Evolutionary conservation across 2,329 filamentous ascomycete species (phyloP).

Genomic region (Aphanoascus verrucosus): DNA sequence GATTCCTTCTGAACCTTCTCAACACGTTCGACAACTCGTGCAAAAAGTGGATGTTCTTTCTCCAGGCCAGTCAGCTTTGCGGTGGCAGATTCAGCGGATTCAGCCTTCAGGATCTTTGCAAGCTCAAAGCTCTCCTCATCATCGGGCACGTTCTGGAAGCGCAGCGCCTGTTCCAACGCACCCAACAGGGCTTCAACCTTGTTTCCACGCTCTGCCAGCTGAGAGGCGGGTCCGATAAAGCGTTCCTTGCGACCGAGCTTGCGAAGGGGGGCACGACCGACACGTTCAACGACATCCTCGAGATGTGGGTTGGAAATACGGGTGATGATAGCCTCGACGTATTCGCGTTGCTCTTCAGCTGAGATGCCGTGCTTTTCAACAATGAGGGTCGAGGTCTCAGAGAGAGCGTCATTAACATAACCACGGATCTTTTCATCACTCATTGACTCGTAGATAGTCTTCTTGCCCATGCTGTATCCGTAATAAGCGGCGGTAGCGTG

Average conservation of each 20-base stretch:
- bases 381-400: conserved; percentile 79
- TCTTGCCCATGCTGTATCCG: conserved; percentile 75
- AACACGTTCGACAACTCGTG: conserved; percentile 64
- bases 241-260: conserved; percentile 94
- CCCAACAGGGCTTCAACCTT: conserved; percentile 63
- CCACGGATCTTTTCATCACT: conserved; percentile 67
- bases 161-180: conserved; percentile 81
- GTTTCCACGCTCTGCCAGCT: conserved; percentile 72
- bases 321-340: conserved; percentile 82
- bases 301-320: conserved; percentile 90
- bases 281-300: conserved; percentile 86
- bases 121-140: conserved; percentile 84
- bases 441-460: conserved; percentile 80
- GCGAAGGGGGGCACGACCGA: conserved; percentile 84
- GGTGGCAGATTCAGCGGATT: conserved; percentile 63
- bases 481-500: conserved; percentile 96
- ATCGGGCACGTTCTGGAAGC: conserved; percentile 86
- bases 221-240: conserved; percentile 82
- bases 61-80: conserved; percentile 73
- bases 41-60: conserved; percentile 63
- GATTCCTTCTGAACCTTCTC: conserved; percentile 60
- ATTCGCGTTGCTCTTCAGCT: conserved; percentile 64
- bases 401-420: conserved; percentile 67
- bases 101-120: conserved; percentile 69
- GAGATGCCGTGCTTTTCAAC: conserved; percentile 74